phyloP scores from a whole-genome alignment of 2,329 filamentous ascomycete genomes.

The Aspergillus pseudonomiae region DNA sequence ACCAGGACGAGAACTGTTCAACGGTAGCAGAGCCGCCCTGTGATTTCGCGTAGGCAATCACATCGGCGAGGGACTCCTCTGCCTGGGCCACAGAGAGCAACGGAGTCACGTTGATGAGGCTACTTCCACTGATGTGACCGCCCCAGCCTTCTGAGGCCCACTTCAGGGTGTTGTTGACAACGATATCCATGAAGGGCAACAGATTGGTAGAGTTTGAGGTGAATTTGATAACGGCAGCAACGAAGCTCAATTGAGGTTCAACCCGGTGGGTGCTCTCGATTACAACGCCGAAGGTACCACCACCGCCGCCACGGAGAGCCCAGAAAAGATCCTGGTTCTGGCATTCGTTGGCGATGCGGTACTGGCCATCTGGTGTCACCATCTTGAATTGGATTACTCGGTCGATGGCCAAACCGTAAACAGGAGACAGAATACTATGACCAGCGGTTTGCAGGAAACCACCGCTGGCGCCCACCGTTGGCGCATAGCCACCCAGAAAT shows the following conservation, averaged over 20 bases:
- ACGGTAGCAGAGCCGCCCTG: conserved; percentile 18
- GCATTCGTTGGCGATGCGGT: conserved; percentile 19
- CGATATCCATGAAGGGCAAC: conserved; percentile 25
- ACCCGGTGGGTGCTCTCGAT: conserved; percentile 21
- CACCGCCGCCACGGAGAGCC: conserved; percentile 11
- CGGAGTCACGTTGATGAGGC: conserved; percentile 22
- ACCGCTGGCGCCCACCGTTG: conserved; percentile 25
- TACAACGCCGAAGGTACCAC: conserved; percentile 23
- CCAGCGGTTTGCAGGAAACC: conserved; percentile 34
- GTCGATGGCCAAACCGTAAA: conserved; percentile 32
- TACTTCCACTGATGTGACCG: conserved; percentile 23
- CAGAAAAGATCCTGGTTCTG: conserved; percentile 27
- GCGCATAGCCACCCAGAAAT: conserved; percentile 24
- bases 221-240: conserved; percentile 21
- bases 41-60: conserved; percentile 15
- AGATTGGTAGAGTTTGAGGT: conserved; percentile 18
- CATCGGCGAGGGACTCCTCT: conserved; percentile 14
- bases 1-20: conserved; percentile 23
- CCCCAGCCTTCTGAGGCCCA: conserved; percentile 28
- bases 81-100: conserved; percentile 18
- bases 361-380: conserved; percentile 24
- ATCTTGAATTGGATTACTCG: conserved; percentile 33
- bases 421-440: conserved; percentile 32
- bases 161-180: conserved; percentile 25
- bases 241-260: conserved; percentile 14